A percentile compares a stretch with the other conserved stretches of the same genome.
Conservation (phyloP, 2,329 filamentous ascomycete species). For the Pyricularia grisea region DNA sequence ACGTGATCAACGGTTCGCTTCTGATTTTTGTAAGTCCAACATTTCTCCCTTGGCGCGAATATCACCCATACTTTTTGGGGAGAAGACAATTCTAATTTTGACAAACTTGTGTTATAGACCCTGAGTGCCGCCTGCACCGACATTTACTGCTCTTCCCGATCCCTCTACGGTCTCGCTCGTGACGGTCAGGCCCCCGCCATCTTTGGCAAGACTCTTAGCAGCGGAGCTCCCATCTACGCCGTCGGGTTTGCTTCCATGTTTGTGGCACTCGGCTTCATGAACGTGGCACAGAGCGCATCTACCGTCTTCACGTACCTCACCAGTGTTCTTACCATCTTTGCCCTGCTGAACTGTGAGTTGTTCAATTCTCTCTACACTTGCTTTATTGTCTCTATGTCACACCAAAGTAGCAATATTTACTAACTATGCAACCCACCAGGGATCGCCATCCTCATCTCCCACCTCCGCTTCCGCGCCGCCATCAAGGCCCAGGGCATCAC, state of each 20-base stretch:
- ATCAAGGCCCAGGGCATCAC: slow-evolving; percentile 49
- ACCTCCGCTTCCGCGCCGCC: slow-evolving; percentile 53
- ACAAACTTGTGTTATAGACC: neutral
- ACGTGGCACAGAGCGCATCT: neutral
- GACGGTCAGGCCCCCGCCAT: neutral
- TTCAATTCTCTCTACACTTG: slow-evolving; percentile 52
- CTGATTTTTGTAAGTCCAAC: neutral
- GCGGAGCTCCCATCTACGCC: neutral
- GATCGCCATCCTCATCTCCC: slow-evolving; percentile 55
- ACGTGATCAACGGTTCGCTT: neutral
- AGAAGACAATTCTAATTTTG: neutral
- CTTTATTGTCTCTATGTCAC: slow-evolving; percentile 21
- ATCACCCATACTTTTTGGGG: neutral
- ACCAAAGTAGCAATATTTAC: neutral
- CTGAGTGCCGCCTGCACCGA: neutral
- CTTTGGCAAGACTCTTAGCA: neutral
- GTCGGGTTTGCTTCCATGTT: neutral
- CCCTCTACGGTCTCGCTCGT: neutral
- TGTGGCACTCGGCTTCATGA: neutral
- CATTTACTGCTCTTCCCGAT: neutral
- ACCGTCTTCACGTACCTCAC: neutral
- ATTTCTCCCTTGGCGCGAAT: neutral
- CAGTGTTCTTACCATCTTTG: slow-evolving; percentile 33
- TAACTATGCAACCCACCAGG: slow-evolving; percentile 37
- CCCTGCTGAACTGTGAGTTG: slow-evolving; percentile 8